Evolutionary conservation across 805 yeast genomes (phyloP).

Genomic region (Metschnikowia lunata): DNA sequence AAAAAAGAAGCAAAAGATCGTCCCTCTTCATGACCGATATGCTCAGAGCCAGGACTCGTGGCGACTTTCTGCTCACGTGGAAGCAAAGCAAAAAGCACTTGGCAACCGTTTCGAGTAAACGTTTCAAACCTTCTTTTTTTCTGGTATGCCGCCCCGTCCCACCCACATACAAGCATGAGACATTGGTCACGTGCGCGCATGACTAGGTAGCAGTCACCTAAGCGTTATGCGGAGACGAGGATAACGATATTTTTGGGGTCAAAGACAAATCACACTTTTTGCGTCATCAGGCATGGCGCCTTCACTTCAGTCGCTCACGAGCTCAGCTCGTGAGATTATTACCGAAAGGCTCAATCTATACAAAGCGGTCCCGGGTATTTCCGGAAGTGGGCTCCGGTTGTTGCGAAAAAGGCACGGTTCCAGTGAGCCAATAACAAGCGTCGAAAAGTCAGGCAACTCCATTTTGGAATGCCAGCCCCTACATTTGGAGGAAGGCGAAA

Average conservation of each 20-base stretch:
- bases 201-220: background rate
- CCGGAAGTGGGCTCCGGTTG: slow-evolving; percentile 26
- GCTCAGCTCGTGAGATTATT: slow-evolving; percentile 1
- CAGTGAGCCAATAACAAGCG: slow-evolving; percentile 12
- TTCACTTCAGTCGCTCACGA: slow-evolving; percentile 1
- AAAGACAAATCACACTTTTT: background rate
- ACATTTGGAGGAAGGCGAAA: slow-evolving; percentile 49
- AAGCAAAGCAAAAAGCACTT: slow-evolving; percentile 24
- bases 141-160: too few relatives aligned
- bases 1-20: slow-evolving; percentile 60
- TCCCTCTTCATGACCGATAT: slow-evolving; percentile 62
- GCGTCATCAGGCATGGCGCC: slow-evolving; percentile 3
- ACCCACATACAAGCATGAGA: background rate
- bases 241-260: too few relatives aligned
- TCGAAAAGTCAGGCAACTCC: slow-evolving; percentile 5
- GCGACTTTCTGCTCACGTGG: slow-evolving; percentile 56
- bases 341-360: slow-evolving; percentile 29
- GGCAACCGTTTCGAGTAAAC: slow-evolving; percentile 15
- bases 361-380: slow-evolving; percentile 22
- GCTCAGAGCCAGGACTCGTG: slow-evolving; percentile 64
- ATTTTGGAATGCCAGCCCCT: slow-evolving; percentile 21
- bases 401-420: slow-evolving; percentile 20
- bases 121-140: background rate
- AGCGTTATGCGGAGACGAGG: slow-evolving; percentile 1
- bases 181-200: slow-evolving; percentile 4